Conservation (phyloP, 2,329 filamentous ascomycete species). For the Cyphellophora europaea region DNA sequence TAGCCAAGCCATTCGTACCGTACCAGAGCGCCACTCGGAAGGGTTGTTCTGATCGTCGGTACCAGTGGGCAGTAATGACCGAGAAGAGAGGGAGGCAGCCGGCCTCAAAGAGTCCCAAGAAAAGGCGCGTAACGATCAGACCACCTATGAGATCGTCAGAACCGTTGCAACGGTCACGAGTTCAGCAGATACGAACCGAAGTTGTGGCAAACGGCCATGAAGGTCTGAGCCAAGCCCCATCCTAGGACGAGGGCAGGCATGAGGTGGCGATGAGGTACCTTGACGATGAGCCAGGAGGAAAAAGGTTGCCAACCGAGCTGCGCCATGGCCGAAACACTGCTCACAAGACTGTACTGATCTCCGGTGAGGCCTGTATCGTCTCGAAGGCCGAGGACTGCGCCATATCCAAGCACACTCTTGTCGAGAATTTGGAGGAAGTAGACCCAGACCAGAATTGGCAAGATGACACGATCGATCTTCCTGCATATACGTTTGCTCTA, state of each 20-base stretch:
- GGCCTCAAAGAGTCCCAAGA: constrained; percentile 44
- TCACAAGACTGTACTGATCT: constrained; percentile 48
- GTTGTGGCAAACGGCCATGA: constrained; percentile 38
- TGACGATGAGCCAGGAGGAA: constrained; percentile 51
- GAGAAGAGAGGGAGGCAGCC: constrained; percentile 38
- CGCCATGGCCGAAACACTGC: constrained; percentile 49
- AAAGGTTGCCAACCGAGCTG: constrained; percentile 54
- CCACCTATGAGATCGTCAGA: no score
- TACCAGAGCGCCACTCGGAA: constrained; percentile 59
- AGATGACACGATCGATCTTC: constrained; percentile 53
- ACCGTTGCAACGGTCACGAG: no score
- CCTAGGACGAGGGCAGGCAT: constrained; percentile 42
- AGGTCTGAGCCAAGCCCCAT: constrained; percentile 40
- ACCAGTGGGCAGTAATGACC: constrained; percentile 38
- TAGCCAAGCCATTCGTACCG: constrained; percentile 49
- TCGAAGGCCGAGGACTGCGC: constrained; percentile 46
- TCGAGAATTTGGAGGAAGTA: constrained; percentile 46
- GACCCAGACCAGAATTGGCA: constrained; percentile 37
- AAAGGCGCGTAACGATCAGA: constrained; percentile 41
- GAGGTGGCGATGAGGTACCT: constrained; percentile 49
- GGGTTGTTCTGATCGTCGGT: constrained; percentile 49
- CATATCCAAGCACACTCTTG: constrained; percentile 49
- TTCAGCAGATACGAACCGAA: no score
- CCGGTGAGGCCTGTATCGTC: constrained; percentile 42
- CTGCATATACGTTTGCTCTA: constrained; percentile 47